These are phyloP conservation scores for Chytriomyces sp. DNA, from an alignment of 192 early-diverging fungal genomes.

Conservation along the genomic window DNA sequence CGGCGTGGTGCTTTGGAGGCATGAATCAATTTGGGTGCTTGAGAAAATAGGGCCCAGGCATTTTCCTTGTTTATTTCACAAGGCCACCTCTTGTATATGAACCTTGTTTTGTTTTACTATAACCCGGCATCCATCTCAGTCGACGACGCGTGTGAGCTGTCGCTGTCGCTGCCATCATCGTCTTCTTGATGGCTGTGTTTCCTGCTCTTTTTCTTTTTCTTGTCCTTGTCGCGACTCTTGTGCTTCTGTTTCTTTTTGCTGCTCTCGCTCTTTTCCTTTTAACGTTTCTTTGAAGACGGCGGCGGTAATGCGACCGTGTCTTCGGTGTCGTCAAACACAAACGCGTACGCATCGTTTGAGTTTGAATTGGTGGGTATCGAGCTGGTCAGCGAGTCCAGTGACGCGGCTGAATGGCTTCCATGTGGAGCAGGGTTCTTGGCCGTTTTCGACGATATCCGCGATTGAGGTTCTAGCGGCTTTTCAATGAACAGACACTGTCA, in stretches of 20 bases:
- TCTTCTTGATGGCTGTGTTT: background rate
- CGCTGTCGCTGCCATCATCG: background rate
- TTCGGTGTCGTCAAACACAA: constrained; percentile 27
- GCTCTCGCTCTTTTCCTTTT: background rate
- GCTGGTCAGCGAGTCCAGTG: background rate
- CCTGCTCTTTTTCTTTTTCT: constrained; percentile 25
- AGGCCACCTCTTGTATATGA: too few species aligned
- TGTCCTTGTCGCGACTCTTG: background rate
- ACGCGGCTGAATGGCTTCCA: background rate
- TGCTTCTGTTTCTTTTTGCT: background rate
- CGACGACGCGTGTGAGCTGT: background rate
- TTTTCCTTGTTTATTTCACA: too few species aligned
- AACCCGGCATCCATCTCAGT: too few species aligned
- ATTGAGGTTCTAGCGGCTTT: background rate
- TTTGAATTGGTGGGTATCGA: background rate
- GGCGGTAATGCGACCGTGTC: constrained; percentile 26
- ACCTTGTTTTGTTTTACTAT: too few species aligned
- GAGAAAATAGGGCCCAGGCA: too few species aligned
- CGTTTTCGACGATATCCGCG: background rate
- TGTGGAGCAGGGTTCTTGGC: constrained; percentile 5
- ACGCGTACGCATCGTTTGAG: constrained; percentile 8
- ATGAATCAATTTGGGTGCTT: too few species aligned
- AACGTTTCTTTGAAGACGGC: background rate
- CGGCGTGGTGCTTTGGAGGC: too few species aligned
- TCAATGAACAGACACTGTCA: background rate